Percentiles rank a stretch among this genome's conserved stretches.
Evolutionary conservation across 164 flowering plant species (phyloP).

Genomic region (Kingdonia uniflora): DNA sequence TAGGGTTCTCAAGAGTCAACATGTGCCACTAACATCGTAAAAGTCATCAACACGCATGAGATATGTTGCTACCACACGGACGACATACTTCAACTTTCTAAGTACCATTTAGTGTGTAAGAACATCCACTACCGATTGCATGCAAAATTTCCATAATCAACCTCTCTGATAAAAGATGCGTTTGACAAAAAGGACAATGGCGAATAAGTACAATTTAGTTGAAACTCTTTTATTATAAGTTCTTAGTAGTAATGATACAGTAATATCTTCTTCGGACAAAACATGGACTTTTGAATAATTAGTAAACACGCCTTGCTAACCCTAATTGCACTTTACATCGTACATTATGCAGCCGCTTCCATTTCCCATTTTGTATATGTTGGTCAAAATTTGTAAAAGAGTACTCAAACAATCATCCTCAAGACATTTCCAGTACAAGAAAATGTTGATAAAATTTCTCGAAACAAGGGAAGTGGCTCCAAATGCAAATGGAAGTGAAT

Average conservation of each 20-base stretch:
- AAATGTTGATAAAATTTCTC: conserved; percentile 44
- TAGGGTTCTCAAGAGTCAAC: conserved; percentile 74
- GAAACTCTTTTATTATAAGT: conserved; percentile 27
- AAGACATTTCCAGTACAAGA: conserved; percentile 67
- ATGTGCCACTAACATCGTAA: conserved; percentile 24
- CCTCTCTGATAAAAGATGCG: conserved; percentile 55
- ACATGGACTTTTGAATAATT: conserved; percentile 33
- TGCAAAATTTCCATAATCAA: conserved; percentile 13
- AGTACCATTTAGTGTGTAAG: conserved; percentile 18
- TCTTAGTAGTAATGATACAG: conserved; percentile 28
- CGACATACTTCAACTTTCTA: conserved; percentile 18
- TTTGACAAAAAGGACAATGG: conserved; percentile 44
- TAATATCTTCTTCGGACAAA: conserved; percentile 38
- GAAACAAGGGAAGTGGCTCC: conserved; percentile 34
- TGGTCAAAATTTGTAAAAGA: conserved; percentile 23
- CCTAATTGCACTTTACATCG: conserved; percentile 33
- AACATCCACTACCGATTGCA: conserved; percentile 17
- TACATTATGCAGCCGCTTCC: conserved; percentile 50
- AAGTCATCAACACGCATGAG: conserved; percentile 20
- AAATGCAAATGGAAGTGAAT: conserved; percentile 40
- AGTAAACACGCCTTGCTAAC: conserved; percentile 35
- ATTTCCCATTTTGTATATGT: conserved; percentile 34
- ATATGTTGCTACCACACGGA: conserved; percentile 16
- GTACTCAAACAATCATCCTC: conserved; percentile 32
- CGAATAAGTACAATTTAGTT: conserved; percentile 25